A percentile compares a stretch with the other conserved stretches of the same genome.
These are phyloP conservation scores for Schwanniomyces yamadae DNA, from an alignment of 805 yeast genomes.

Conservation along the genomic window DNA sequence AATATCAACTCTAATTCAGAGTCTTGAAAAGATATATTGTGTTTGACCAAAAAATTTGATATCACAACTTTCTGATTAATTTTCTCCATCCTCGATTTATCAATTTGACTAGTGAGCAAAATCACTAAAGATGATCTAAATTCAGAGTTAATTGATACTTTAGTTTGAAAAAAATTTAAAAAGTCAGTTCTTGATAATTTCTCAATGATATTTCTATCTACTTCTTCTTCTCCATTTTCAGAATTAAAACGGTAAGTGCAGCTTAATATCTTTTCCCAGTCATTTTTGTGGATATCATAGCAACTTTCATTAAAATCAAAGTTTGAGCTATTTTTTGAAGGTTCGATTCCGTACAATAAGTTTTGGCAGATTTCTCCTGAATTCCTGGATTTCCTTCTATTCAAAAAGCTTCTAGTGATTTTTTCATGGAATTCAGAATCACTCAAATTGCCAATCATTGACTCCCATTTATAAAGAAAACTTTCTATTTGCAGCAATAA, in stretches of 20 bases:
- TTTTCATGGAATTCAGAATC: conserved; percentile 33
- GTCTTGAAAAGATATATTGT: no score
- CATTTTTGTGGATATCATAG: conserved; percentile 39
- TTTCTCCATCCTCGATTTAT: no score
- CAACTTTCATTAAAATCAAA: conserved; percentile 13
- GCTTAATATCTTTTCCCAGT: conserved; percentile 51
- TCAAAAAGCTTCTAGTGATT: conserved; percentile 38
- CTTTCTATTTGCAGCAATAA: conserved; percentile 49
- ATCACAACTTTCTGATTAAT: no score
- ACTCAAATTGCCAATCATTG: conserved; percentile 23
- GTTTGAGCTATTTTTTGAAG: conserved; percentile 28
- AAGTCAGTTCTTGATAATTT: conserved; percentile 25
- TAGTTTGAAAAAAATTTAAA: conserved; percentile 7
- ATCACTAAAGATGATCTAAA: conserved; percentile 13
- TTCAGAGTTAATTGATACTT: conserved; percentile 14
- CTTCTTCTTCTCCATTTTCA: conserved; percentile 26
- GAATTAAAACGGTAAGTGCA: conserved; percentile 41
- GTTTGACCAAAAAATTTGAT: no score
- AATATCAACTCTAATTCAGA: no score
- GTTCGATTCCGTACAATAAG: conserved; percentile 21
- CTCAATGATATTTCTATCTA: conserved; percentile 32
- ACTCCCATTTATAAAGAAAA: conserved; percentile 44
- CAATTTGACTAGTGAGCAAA: conserved; percentile 5
- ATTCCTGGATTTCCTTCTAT: conserved; percentile 9
- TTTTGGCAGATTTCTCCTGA: conserved; percentile 18